Evolutionary conservation across 2,329 filamentous ascomycete species (phyloP), one percentile per base, ranked within the genome.

Genomic region (Pseudocercospora eumusae): DNA sequence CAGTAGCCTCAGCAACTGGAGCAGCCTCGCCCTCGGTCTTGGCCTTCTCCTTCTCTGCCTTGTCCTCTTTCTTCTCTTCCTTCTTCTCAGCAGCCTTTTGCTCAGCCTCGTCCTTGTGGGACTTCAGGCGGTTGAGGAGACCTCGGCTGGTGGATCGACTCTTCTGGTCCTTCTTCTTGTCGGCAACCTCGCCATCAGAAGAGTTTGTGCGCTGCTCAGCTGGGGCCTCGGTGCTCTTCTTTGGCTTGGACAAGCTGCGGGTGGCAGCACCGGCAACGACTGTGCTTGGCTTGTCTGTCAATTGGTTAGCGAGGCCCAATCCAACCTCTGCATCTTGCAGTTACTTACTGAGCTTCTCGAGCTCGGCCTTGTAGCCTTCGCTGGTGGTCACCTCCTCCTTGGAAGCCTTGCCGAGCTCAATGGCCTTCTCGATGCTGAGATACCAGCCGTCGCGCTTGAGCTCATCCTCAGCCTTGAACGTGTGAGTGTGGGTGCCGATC

Each of bases 361-460:
- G 79, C 68, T 90, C 87, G 71, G 85, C 83, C 87, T 96, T 97
- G 88, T 96, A 99, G 63, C 86, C 85, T 79, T 96, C 92, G 71
- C 87, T 88, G 78, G 88, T 87, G 67, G 86, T 85, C 71, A 97
- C 85, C 60, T 84, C 84, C 68, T 90, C 83, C 73, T 88, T 88
- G 62, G 90, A 81, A 71, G 89, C 88, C 84, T 95, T 96, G 73
- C 92, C 93, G 81, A 96, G 92, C 56, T 87, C 84, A 57, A 90
- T 85, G 83, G 93, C 91, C 73, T 85, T 80, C 85, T 95, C 92
- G 70, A 96, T 78, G 74, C 93, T 89, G 66, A 87, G 81, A 72
- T 96, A 86, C 95, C 95, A 98, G 84, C 90, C 91, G 78, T 96
- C 92, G 75, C 93, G 92, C 81, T 97, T 92, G 63, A 86, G 81